phyloP scores from a whole-genome alignment of 73 alveolate species.

The Breviolum minutum region DNA sequence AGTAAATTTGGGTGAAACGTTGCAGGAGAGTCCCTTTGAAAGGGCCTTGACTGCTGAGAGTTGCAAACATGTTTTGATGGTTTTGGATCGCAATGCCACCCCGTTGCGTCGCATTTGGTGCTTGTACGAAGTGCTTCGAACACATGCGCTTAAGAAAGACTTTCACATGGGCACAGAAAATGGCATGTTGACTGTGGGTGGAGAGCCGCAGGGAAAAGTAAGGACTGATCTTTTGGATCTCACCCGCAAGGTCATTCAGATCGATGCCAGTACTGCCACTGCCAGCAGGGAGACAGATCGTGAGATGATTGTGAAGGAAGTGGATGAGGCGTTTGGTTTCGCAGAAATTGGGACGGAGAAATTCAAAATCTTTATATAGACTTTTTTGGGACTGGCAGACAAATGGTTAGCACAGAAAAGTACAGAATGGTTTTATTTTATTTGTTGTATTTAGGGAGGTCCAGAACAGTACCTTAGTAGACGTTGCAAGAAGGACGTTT shows the following conservation, averaged over 20 bases:
- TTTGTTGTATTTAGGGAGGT: no score
- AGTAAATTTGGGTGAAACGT: slow-evolving; percentile 20
- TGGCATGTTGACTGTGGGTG: slow-evolving; percentile 21
- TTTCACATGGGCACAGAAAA: slow-evolving; percentile 51
- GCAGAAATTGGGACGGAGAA: no score
- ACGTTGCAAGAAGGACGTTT: no score
- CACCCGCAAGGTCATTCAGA: neutral
- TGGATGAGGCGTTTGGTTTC: neutral
- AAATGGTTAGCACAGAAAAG: no score
- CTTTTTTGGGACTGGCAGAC: no score
- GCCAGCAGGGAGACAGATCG: slow-evolving; percentile 30
- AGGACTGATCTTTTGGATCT: slow-evolving; percentile 2
- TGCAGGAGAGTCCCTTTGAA: slow-evolving; percentile 29
- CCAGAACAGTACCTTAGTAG: no score
- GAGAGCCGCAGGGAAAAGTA: slow-evolving; percentile 6
- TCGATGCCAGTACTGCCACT: neutral
- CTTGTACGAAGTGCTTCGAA: slow-evolving; percentile 40
- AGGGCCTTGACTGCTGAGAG: neutral
- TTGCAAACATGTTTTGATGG: slow-evolving; percentile 35
- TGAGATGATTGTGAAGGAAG: slow-evolving; percentile 7
- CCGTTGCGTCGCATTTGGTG: slow-evolving; percentile 58
- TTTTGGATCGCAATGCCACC: slow-evolving; percentile 25
- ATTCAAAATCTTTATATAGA: no score
- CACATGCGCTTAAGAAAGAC: slow-evolving; percentile 31
- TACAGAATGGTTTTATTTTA: no score